Evolutionary conservation across 495 filamentous ascomycete species (phyloP).

Genomic region (Platismatia glauca): DNA sequence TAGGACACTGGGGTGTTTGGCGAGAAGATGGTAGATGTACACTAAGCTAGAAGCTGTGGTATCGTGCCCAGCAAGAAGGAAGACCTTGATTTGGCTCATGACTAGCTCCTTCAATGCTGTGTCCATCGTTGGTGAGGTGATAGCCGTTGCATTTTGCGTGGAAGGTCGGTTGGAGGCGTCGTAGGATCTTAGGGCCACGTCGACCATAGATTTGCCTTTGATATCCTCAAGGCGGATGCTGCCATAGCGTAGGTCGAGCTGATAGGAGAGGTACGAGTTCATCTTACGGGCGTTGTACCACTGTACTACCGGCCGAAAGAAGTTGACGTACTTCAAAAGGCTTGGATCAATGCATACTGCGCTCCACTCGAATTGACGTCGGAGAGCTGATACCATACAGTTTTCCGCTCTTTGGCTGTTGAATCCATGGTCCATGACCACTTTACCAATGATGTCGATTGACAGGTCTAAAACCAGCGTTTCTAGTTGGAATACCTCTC

Average conservation of each 20-base stretch:
- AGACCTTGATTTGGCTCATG: constrained; percentile 23
- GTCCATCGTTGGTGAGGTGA: constrained; percentile 21
- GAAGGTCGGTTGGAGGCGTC: neutral
- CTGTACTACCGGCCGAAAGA: constrained; percentile 21
- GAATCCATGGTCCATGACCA: constrained; percentile 24
- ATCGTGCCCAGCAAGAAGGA: constrained; percentile 31
- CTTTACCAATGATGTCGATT: constrained; percentile 24
- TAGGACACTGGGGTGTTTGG: constrained; percentile 34
- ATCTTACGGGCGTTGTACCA: constrained; percentile 26
- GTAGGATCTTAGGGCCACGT: constrained; percentile 32
- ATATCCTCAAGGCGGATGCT: constrained; percentile 2
- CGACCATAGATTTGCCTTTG: constrained; percentile 27
- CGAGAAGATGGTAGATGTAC: constrained; percentile 38
- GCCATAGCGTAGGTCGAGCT: constrained; percentile 25
- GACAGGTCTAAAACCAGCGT: neutral
- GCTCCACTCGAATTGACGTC: constrained; percentile 24
- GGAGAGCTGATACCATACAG: constrained; percentile 20
- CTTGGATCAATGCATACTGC: constrained; percentile 22
- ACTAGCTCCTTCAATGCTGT: constrained; percentile 14
- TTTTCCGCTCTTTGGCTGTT: constrained; percentile 22
- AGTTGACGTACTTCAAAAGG: constrained; percentile 21
- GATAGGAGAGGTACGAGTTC: constrained; percentile 19
- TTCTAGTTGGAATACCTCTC: constrained; percentile 19
- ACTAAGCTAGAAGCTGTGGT: constrained; percentile 29
- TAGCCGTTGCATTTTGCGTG: constrained; percentile 19